Conservation (phyloP, 73 alveolate genomes). For the Uronychia setigera region DNA sequence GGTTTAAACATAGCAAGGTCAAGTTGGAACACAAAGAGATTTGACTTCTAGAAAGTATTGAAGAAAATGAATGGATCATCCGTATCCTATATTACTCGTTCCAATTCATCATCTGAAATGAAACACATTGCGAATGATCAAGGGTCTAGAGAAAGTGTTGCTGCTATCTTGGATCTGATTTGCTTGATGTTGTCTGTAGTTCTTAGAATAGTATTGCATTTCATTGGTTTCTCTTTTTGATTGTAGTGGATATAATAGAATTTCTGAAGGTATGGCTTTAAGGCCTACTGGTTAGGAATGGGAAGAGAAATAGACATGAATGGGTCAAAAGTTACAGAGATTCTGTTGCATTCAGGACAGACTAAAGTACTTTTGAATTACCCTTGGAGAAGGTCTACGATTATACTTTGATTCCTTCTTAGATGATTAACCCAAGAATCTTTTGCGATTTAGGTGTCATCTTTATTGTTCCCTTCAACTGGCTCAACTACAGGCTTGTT, state of each 20-base stretch:
- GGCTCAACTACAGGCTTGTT: conserved; percentile 77
- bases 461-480: conserved; percentile 69
- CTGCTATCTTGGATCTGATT: conserved; percentile 36
- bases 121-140: conserved; percentile 35
- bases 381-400: conserved; percentile 85
- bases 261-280: not conserved
- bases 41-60: not conserved
- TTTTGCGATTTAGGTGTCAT: conserved; percentile 64
- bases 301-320: conserved; percentile 65
- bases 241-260: conserved; percentile 22
- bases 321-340: conserved; percentile 83
- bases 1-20: not conserved
- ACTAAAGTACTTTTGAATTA: conserved; percentile 74
- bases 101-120: conserved; percentile 27
- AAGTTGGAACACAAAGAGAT: not conserved
- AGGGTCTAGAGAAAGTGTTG: conserved; percentile 35
- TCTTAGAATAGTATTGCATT: conserved; percentile 8
- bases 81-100: not conserved
- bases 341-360: conserved; percentile 80
- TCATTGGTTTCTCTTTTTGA: conserved; percentile 6
- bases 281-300: conserved; percentile 10
- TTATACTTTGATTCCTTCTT: conserved; percentile 74
- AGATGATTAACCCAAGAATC: conserved; percentile 79
- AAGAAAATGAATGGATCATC: not conserved
- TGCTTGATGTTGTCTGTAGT: conserved; percentile 23